phyloP scores from a whole-genome alignment of 352 stramenopile genomes.

The Phytophthora hibernalis region DNA sequence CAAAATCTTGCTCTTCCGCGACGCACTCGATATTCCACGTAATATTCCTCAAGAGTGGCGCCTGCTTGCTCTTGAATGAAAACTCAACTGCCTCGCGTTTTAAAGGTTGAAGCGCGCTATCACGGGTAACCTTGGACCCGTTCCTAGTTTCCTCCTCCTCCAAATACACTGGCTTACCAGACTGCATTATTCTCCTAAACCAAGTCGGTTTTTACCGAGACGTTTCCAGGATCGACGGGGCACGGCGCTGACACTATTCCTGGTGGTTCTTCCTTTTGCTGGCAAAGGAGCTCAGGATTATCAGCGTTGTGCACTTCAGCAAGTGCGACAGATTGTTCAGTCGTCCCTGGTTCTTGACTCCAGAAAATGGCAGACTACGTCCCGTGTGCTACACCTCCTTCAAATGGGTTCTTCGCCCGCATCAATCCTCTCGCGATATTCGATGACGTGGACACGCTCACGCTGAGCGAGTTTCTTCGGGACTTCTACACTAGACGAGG shows the following conservation, averaged over 20 bases:
- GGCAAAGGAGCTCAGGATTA: not conserved
- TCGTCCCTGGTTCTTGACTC: not conserved
- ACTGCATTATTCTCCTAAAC: constrained; percentile 11
- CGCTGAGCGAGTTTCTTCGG: constrained; percentile 65
- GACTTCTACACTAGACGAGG: constrained; percentile 78
- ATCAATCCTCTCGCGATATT: constrained; percentile 68
- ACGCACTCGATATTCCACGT: constrained; percentile 39
- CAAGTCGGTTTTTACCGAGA: not conserved
- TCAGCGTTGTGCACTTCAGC: constrained; percentile 5
- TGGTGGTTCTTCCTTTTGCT: too few species aligned
- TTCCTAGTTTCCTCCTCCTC: not conserved
- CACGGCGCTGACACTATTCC: constrained; percentile 9
- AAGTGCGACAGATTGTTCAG: not conserved
- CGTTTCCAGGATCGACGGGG: constrained; percentile 14
- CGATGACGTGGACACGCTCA: constrained; percentile 59
- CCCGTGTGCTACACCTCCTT: constrained; percentile 13
- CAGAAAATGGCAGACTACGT: constrained; percentile 29
- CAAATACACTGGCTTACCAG: not conserved
- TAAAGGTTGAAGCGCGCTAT: not conserved
- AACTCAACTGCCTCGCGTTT: constrained; percentile 16
- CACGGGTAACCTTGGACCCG: not conserved
- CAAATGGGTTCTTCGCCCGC: constrained; percentile 54
- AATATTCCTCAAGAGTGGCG: constrained; percentile 23
- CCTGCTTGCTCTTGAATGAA: constrained; percentile 21
- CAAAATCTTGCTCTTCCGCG: constrained; percentile 32